phyloP scores from a whole-genome alignment of 148 eudicot species.

The Cornus suecica region DNA sequence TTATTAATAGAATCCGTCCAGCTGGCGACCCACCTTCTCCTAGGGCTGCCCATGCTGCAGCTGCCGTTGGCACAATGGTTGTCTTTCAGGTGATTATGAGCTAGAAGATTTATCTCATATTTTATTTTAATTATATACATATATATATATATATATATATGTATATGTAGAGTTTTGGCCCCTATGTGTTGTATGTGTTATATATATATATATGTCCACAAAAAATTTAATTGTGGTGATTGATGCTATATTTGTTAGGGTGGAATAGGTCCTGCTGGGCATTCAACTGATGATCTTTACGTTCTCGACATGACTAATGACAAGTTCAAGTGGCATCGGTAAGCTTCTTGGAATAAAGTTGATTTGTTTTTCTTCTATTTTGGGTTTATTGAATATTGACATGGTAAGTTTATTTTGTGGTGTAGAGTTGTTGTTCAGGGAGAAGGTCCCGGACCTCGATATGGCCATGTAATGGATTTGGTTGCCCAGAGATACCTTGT shows the following conservation, averaged over 20 bases:
- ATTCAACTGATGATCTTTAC: constrained; percentile 87
- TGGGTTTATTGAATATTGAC: constrained; percentile 14
- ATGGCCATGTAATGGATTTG: constrained; percentile 96
- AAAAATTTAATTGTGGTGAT: background rate
- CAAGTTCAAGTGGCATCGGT: constrained; percentile 98
- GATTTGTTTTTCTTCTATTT: background rate
- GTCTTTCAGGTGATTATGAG: constrained; percentile 79
- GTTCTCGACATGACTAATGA: constrained; percentile 91
- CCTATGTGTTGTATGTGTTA: no score
- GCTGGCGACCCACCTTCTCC: constrained; percentile 98
- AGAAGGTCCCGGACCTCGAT: constrained; percentile 91
- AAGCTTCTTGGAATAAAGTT: constrained; percentile 16
- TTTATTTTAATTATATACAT: background rate
- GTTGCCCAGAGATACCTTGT: constrained; percentile 94
- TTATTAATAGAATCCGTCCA: constrained; percentile 55
- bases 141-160: background rate
- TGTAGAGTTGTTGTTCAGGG: constrained; percentile 94
- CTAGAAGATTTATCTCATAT: background rate
- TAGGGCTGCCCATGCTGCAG: constrained; percentile 93
- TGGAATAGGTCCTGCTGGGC: constrained; percentile 98
- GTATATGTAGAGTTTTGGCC: no score
- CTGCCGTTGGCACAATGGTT: constrained; percentile 96
- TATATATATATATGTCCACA: background rate
- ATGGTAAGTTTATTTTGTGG: constrained; percentile 16
- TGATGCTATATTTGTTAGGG: constrained; percentile 49